Percentiles rank a stretch among this genome's conserved stretches.
These are phyloP conservation scores for Eremochloa ophiuroides DNA, from an alignment of 176 grass and related monocot genomes.

Conservation along the genomic window DNA sequence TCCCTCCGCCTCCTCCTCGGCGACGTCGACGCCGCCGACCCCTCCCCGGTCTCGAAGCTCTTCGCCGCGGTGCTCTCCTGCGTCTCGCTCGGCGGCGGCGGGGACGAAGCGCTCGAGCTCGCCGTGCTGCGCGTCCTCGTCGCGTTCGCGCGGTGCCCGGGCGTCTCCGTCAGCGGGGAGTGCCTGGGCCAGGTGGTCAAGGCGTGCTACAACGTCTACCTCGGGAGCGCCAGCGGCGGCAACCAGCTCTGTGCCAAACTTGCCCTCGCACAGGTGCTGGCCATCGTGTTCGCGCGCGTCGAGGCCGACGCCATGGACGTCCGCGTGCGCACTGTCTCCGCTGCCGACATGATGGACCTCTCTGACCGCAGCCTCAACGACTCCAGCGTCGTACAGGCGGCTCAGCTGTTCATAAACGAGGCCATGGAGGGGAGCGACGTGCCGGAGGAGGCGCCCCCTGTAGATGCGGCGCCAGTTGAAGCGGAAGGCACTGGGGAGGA, in stretches of 20 bases:
- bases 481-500: conserved; percentile 5
- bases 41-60: conserved; percentile 46
- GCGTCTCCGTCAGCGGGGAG: conserved; percentile 56
- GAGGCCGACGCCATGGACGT: conserved; percentile 57
- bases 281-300: conserved; percentile 58
- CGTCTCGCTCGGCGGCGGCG: conserved; percentile 54
- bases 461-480: conserved; percentile 6
- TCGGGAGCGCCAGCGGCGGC: conserved; percentile 66
- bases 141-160: conserved; percentile 60
- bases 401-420: conserved; percentile 87
- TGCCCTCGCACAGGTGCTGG: conserved; percentile 85
- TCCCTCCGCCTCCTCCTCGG: conserved; percentile 57
- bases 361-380: conserved; percentile 94
- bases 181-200: conserved; percentile 65
- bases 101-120: conserved; percentile 71
- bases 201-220: conserved; percentile 91
- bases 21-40: conserved; percentile 42
- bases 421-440: conserved; percentile 69
- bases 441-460: conserved; percentile 1
- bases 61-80: conserved; percentile 49
- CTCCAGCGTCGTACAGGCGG: conserved; percentile 73
- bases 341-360: conserved; percentile 93
- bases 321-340: conserved; percentile 62
- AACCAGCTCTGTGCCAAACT: conserved; percentile 95
- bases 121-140: conserved; percentile 70